Base-by-base conservation (phyloP, 495 filamentous ascomycete species). In the Lasiosphaeris hirsuta region DNA sequence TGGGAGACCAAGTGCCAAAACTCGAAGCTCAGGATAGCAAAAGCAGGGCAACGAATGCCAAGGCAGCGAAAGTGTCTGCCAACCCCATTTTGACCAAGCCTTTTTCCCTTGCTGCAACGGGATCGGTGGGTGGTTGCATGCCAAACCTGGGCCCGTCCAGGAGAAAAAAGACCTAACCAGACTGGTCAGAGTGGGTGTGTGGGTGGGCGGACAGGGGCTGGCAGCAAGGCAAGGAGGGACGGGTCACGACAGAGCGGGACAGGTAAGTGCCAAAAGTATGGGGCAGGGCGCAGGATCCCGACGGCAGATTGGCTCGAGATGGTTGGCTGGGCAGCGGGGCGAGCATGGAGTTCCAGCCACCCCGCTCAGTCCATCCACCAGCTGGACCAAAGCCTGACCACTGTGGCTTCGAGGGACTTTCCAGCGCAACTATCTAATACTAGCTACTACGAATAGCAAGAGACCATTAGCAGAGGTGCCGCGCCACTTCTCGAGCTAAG, bases 321-420 rank as follows among this genome's bases (percentile, higher is more conserved):
- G 40, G 51, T 63, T 63, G 60, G 51, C 60, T 41, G 56, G 60
- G 36, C 51, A 63, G 45, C 51, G 15, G 11, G 18, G 30, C n/a
- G 33, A 17, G 10, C 17, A 17, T n/a, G n/a, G n/a, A n/a, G 13
- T 3, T 35, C 40, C 34, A 34, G 23, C 30, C 51, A 43, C 39
- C 51, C 7, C 18, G 13, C 11, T 8, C 42, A 45, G 41, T 10
- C 42, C 43, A 45, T 10, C 42, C 43, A 45, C 43, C 43, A 45
- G 17, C 41, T 19, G 4, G 17, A 45, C 17, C 17, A 23, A 45
- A 45, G 30, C 10, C 5, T 30, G 23, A 30, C 23, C 23, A 30
- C 2, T 30, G 23, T 30, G 23, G 23, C 23, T 30, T 30, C 23
- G 23, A 30, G n/a, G n/a, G n/a, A n/a, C n/a, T n/a, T n/a, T n/a